A percentile compares a stretch with the other conserved stretches of the same genome.
Conservation (phyloP, 495 filamentous ascomycete genomes). For the Talaromyces proteolyticus region DNA sequence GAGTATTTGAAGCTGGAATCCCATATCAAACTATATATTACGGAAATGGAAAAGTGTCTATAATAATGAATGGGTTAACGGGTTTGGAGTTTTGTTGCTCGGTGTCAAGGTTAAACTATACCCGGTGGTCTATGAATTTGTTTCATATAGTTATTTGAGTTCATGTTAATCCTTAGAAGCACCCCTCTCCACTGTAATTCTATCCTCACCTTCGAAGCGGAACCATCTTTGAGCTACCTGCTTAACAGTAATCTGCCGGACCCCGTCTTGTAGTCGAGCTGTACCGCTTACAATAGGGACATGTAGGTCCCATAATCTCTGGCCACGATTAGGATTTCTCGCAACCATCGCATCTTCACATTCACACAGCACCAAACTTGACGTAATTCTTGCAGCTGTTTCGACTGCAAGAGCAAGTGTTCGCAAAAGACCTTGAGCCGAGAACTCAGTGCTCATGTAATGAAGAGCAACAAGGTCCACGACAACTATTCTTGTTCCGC, state of each 20-base stretch:
- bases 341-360: constrained; percentile 24
- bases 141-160: background rate
- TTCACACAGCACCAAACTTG: constrained; percentile 38
- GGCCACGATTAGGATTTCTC: constrained; percentile 21
- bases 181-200: background rate
- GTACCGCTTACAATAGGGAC: constrained; percentile 61
- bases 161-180: background rate
- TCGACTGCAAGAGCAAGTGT: constrained; percentile 66
- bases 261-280: constrained; percentile 48
- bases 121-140: constrained; percentile 5
- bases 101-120: constrained; percentile 7
- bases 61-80: constrained; percentile 28
- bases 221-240: constrained; percentile 71
- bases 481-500: constrained; percentile 45
- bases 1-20: constrained; percentile 95
- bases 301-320: constrained; percentile 43
- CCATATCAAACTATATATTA: constrained; percentile 96
- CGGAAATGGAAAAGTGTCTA: constrained; percentile 93
- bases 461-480: constrained; percentile 65
- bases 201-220: constrained; percentile 39
- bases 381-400: constrained; percentile 34
- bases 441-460: constrained; percentile 70
- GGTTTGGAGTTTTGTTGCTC: constrained; percentile 21
- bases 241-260: constrained; percentile 60
- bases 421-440: constrained; percentile 72